Evolutionary conservation across 768 basidiomycete species (phyloP).

Genomic region (Rhodosporidiobolus odoratus): DNA sequence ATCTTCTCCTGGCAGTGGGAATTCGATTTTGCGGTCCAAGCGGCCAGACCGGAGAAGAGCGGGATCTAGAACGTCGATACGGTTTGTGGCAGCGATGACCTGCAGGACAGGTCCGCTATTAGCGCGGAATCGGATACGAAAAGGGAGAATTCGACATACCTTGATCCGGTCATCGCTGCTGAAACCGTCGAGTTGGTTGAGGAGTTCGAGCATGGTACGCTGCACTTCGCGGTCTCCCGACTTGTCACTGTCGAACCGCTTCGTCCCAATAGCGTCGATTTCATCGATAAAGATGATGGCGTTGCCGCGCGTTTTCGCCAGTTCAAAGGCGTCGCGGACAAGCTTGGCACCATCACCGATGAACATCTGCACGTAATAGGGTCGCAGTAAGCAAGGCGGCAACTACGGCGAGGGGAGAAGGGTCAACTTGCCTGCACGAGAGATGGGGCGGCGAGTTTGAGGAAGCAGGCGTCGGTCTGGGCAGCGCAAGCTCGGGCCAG

Average conservation of each 20-base stretch:
- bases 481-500: conserved; percentile 97
- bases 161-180: conserved; percentile 96
- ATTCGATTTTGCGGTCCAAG: conserved; percentile 97
- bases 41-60: conserved; percentile 97
- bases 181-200: conserved; percentile 98
- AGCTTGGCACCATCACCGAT: conserved; percentile 99
- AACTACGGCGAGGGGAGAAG: background rate
- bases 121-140: background rate
- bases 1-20: conserved; percentile 90
- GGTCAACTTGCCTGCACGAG: conserved; percentile 63
- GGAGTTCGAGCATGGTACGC: conserved; percentile 96
- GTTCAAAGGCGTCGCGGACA: conserved; percentile 93
- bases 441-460: conserved; percentile 95
- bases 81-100: conserved; percentile 98
- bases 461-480: conserved; percentile 94
- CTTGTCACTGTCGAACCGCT: conserved; percentile 98
- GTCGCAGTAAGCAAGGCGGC: background rate
- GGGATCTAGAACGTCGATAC: conserved; percentile 97
- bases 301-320: conserved; percentile 88
- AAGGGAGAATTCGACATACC: conserved; percentile 52
- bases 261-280: conserved; percentile 96
- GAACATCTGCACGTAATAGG: conserved; percentile 61
- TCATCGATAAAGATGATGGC: conserved; percentile 99
- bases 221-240: conserved; percentile 99
- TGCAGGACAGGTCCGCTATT: conserved; percentile 44